Base-by-base conservation (phyloP, 441 rosid species). In the Erysimum cheiri region DNA sequence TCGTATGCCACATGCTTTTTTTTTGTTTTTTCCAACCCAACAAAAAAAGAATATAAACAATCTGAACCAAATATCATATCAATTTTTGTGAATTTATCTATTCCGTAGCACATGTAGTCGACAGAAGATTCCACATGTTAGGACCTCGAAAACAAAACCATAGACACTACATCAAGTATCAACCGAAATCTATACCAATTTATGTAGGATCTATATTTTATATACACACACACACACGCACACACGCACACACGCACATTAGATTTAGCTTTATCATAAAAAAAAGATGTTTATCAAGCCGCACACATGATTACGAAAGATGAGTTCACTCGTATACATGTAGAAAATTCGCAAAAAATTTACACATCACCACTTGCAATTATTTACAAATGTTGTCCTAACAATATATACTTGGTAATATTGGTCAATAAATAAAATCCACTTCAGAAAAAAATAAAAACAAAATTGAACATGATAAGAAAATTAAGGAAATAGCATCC, bases 1-100 rank as follows among this genome's bases (percentile, higher is more conserved):
- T 80, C 76, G 28, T 80, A 80, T 26, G 83, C 73, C 1, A 80
- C 1, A 1, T 80, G 64, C 80, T 73, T 48, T 49, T 40, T 60
- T 70, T 19, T 1, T 28, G 3, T 31, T 4, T 31, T 24, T 5
- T 32, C 4, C 10, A 4, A 49, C 13, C 52, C 47, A 54, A 60
- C 52, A 55, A 33, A 43, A 40, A 11, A 60, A 39, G 3, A 60
- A 14, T 12, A 31, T 32, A 22, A 12, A 22, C 9, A 10, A 6
- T 63, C 6, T 63, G 17, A 47, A 17, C 24, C 26, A 46, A 44
- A 8, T 36, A 36, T 36, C 40, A 37, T n/a, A n/a, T n/a, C n/a
- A n/a, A n/a, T n/a, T n/a, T n/a, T n/a, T n/a, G n/a, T n/a, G n/a
- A n/a, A n/a, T n/a, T n/a, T n/a, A n/a, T n/a, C n/a, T 10, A 37